phyloP scores from a whole-genome alignment of 768 basidiomycete genomes.

The Amanita muscaria region DNA sequence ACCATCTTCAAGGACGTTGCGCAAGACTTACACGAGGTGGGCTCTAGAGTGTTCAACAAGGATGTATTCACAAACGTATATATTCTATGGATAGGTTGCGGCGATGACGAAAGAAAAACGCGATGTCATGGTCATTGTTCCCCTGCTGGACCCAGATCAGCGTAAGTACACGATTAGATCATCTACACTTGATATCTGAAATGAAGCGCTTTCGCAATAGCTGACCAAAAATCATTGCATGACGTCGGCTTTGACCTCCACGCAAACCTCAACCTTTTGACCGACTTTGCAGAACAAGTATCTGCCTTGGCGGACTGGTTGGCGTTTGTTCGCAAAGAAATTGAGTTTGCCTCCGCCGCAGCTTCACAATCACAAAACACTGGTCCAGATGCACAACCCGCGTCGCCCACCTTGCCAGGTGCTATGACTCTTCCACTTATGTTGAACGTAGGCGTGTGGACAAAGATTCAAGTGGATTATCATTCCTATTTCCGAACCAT shows the following conservation, averaged over 20 bases:
- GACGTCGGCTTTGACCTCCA: conserved; percentile 30
- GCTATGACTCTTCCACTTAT: conserved; percentile 2
- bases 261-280: conserved; percentile 27
- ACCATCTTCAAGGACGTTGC: conserved; percentile 23
- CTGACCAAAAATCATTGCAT: conserved; percentile 26
- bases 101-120: conserved; percentile 28
- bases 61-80: background rate
- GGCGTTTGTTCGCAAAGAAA: conserved; percentile 20
- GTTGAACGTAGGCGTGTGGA: conserved; percentile 4
- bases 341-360: conserved; percentile 13
- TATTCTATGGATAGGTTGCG: conserved; percentile 22
- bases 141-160: conserved; percentile 26
- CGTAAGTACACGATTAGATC: conserved; percentile 16
- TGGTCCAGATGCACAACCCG: conserved; percentile 5
- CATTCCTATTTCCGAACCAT: conserved; percentile 11
- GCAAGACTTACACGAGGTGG: conserved; percentile 31
- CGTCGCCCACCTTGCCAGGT: conserved; percentile 2
- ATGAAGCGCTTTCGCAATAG: conserved; percentile 1
- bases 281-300: conserved; percentile 22
- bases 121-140: conserved; percentile 22
- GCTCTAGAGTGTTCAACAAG: background rate
- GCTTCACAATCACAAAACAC: conserved; percentile 6
- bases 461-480: background rate
- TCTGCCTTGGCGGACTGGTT: conserved; percentile 26
- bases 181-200: background rate